phyloP scores from a whole-genome alignment of 805 yeast species.

The Candida vartiovaarae region DNA sequence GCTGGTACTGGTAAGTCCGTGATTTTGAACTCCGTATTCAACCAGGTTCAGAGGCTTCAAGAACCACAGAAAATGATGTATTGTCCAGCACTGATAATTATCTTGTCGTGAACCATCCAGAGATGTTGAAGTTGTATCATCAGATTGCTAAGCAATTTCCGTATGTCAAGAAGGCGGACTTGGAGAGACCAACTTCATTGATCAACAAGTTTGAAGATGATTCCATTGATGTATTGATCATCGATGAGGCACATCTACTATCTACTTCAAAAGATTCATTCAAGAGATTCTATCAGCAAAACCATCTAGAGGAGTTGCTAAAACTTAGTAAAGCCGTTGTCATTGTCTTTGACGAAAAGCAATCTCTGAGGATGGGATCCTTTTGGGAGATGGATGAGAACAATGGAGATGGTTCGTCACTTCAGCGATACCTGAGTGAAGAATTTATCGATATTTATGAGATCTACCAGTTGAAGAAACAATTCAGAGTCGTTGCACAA shows the following conservation, averaged over 20 bases:
- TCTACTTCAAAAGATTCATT: slow-evolving; percentile 38
- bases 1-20: slow-evolving; percentile 45
- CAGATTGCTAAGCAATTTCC: slow-evolving; percentile 31
- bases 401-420: slow-evolving; percentile 29
- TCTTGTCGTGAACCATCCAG: slow-evolving; percentile 41
- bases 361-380: slow-evolving; percentile 39
- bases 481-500: slow-evolving; percentile 36
- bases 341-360: slow-evolving; percentile 40
- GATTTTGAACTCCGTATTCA: slow-evolving; percentile 34
- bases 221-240: slow-evolving; percentile 31
- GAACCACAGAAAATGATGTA: slow-evolving; percentile 13
- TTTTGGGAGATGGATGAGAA: slow-evolving; percentile 29
- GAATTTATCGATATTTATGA: slow-evolving; percentile 6
- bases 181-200: slow-evolving; percentile 41
- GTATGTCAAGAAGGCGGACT: slow-evolving; percentile 29
- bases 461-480: slow-evolving; percentile 28
- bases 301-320: slow-evolving; percentile 36
- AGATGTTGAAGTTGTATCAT: slow-evolving; percentile 38
- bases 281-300: slow-evolving; percentile 37
- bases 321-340: slow-evolving; percentile 31
- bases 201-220: slow-evolving; percentile 25
- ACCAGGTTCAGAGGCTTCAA: slow-evolving; percentile 32
- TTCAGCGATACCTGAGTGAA: slow-evolving; percentile 12
- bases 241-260: slow-evolving; percentile 41
- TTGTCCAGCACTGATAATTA: slow-evolving; percentile 29